Evolutionary conservation across 495 filamentous ascomycete species (phyloP), one percentile per base, ranked within the genome.

Genomic region (Saxophila tyrrhenica): DNA sequence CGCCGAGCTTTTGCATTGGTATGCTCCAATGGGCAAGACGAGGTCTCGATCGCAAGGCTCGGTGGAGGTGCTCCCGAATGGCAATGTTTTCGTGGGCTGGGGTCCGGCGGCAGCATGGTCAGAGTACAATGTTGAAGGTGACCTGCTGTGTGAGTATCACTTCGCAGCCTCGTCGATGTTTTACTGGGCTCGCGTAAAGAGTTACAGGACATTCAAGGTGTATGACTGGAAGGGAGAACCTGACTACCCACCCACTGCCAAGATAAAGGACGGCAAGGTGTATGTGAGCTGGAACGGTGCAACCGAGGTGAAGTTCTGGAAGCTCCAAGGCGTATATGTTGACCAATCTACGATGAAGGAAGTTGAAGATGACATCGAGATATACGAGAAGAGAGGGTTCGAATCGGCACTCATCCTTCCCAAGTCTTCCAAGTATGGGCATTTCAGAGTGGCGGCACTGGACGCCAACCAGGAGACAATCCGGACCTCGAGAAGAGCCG

Each of bases 81-180:
- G 70, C 22, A 79, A 82, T 52, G 70, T 73, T 3, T 73, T 84
- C 21, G 73, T 80, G 15, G 77, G 78, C 53, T 83, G 77, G 77
- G 80, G 80, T 0, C 75, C 74, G 48, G 72, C 73, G 39, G 69
- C 75, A 1, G 77, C 73, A 38, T 65, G 79, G 16, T 79, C 76
- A 0, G 79, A 84, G 61, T 76, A 77, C 55, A 69, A 70, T 15
- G 62, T 68, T 3, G 63, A 74, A 16, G 80, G 80, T 1, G 47
- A 46, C 17, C 29, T 56, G 10, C 25, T 48, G 11, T 62, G 61
- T 35, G 61, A 62, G n/a, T 47, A 39, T 13, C 61, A 64, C 17
- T 64, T 62, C 32, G 57, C 41, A 21, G 22, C 50, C 3, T 20
- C n/a, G 5, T 25, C 41, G 2, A 2, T 47, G 15, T 46, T 25